phyloP scores from a whole-genome alignment of 495 filamentous ascomycete species.

The Neurospora africana region DNA sequence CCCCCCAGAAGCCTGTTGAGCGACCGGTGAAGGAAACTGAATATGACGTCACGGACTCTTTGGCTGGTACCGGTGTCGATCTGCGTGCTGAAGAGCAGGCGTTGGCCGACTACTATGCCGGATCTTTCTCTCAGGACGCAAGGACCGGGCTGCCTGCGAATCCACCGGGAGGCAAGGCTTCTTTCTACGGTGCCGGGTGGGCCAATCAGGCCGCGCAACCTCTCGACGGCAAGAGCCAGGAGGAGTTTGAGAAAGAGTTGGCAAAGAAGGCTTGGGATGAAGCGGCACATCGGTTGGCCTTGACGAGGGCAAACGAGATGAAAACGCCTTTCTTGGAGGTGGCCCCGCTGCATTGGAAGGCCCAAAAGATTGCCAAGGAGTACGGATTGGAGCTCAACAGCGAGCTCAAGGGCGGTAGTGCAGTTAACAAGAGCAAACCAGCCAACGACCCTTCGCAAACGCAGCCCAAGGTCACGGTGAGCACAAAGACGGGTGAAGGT shows the following conservation, averaged over 20 bases:
- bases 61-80: conserved; percentile 72
- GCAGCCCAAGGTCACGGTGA: conserved; percentile 21
- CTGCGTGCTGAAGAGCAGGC: conserved; percentile 71
- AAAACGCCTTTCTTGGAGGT: conserved; percentile 30
- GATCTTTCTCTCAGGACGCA: conserved; percentile 23
- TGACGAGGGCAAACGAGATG: conserved; percentile 37
- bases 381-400: conserved; percentile 43
- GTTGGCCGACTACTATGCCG: conserved; percentile 47
- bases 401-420: conserved; percentile 35
- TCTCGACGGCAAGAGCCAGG: conserved; percentile 36
- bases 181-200: conserved; percentile 49
- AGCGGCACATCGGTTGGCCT: conserved; percentile 31
- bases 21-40: conserved; percentile 60
- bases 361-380: conserved; percentile 53
- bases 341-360: conserved; percentile 33
- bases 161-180: conserved; percentile 32
- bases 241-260: conserved; percentile 38
- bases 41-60: conserved; percentile 58
- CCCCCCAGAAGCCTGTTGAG: conserved; percentile 63
- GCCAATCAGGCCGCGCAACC: conserved; percentile 44
- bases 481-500: conserved; percentile 35
- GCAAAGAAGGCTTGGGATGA: conserved; percentile 38
- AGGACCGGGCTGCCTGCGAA: conserved; percentile 39
- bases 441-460: conserved; percentile 43
- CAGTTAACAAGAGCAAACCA: conserved; percentile 32